Base-by-base conservation (phyloP, 768 basidiomycete genomes). In the Scleroderma bovista region DNA sequence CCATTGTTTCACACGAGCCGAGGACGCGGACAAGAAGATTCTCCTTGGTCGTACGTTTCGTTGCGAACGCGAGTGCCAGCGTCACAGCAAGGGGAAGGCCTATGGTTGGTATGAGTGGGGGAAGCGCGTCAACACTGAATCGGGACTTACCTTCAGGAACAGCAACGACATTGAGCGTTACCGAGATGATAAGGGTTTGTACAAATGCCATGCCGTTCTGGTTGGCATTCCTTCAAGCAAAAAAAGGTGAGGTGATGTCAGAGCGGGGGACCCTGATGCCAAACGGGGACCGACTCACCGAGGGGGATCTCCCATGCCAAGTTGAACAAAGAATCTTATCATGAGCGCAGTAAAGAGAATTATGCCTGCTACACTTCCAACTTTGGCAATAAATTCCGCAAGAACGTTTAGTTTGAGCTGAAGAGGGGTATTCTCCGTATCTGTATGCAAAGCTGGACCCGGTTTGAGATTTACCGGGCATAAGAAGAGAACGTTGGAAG, bases 1-100 rank as follows among this genome's bases (percentile, higher is more conserved):
- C 95, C 95, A 98, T 98, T 0, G 93, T 98, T 71, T 99, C 96
- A 68, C 95, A 98, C 12, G 93, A 93, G 7, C 90, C 90, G 31
- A 99, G 81, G 5, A 97, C 90, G 48, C 95, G 93, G 26, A 98
- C 96, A 38, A 99, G 81, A 0, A 98, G 75, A 47, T 96, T 96
- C 68, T 93, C 88, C 61, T 85, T 79, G 8, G 94, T 90, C 96
- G 98, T 98, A n/a, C 95, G 86, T 60, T 89, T 93, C 44, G 96
- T 99, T 0, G 95, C 96, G 61, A 98, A 99, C 1, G 96, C 91
- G 29, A 99, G 75, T 1, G 96, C 96, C 42, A 99, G 80, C 0
- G 95, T 97, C 44, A 98, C 95, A 37, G 95, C 95, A 48, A 99
- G 76, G 2, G 95, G 95, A 6, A 99, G 75, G 62, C 94, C 89